Conservation (phyloP, 192 early-diverging fungal species). For the Backusella circina region DNA sequence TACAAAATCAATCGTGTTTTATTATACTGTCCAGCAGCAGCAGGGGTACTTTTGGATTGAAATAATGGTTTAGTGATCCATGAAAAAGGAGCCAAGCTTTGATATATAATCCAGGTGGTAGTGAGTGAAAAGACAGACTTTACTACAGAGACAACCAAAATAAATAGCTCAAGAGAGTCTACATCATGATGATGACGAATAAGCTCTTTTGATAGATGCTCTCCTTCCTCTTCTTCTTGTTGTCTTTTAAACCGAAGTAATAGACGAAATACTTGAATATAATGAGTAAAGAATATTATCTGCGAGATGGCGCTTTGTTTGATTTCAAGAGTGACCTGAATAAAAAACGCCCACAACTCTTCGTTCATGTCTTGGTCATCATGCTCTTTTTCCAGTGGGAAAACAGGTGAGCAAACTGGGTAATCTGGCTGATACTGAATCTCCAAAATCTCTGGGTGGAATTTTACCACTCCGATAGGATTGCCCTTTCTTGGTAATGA, state of each 20-base stretch:
- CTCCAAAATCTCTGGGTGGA: slow-evolving; percentile 20
- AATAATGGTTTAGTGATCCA: background rate
- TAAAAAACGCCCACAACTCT: background rate
- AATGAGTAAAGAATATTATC: background rate
- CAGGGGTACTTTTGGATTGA: background rate
- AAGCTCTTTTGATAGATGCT: background rate
- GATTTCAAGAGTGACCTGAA: background rate
- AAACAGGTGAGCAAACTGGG: slow-evolving; percentile 5
- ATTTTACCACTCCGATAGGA: slow-evolving; percentile 14
- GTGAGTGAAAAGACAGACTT: slow-evolving; percentile 3
- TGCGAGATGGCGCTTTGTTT: background rate
- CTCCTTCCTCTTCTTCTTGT: background rate
- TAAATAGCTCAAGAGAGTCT: background rate
- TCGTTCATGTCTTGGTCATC: slow-evolving; percentile 2
- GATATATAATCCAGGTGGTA: slow-evolving; percentile 11
- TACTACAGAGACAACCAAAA: background rate
- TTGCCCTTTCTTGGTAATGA: background rate
- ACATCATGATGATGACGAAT: background rate
- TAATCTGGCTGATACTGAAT: slow-evolving; percentile 26
- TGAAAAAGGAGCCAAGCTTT: slow-evolving; percentile 5
- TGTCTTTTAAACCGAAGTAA: background rate
- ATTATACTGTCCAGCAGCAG: background rate
- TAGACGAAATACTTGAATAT: background rate
- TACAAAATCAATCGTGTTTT: background rate
- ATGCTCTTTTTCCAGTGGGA: background rate